These are phyloP conservation scores for Physcomitrium patens DNA, from an alignment of 225 moss, liverwort and hornwort genomes.

Conservation along the genomic window DNA sequence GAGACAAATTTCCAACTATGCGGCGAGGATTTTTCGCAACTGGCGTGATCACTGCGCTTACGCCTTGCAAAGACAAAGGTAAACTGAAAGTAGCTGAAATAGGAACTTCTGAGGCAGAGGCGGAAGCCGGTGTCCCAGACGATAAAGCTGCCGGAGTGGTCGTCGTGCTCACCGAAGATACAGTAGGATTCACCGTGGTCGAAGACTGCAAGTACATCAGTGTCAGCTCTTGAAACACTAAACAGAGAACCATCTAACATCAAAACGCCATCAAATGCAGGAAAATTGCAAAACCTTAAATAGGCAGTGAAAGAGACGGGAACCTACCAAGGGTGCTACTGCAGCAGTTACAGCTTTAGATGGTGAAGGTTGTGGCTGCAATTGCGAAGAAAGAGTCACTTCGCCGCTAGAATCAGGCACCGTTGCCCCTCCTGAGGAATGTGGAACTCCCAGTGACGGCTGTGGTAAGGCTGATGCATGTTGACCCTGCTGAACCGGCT, in stretches of 20 bases:
- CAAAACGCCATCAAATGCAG: not conserved
- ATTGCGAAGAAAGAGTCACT: constrained; percentile 35
- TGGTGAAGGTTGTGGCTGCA: constrained; percentile 39
- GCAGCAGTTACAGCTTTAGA: constrained; percentile 24
- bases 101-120: constrained; percentile 53
- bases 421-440: constrained; percentile 25
- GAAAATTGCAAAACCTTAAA: constrained; percentile 14
- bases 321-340: constrained; percentile 34
- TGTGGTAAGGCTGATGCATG: constrained; percentile 43
- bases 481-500: constrained; percentile 55
- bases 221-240: constrained; percentile 15
- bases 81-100: constrained; percentile 60
- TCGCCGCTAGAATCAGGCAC: constrained; percentile 40
- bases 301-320: constrained; percentile 29
- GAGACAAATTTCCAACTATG: constrained; percentile 47
- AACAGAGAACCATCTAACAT: not conserved
- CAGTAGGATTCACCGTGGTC: constrained; percentile 38
- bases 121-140: constrained; percentile 39
- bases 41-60: constrained; percentile 96
- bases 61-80: constrained; percentile 61
- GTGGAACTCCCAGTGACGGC: constrained; percentile 36
- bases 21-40: constrained; percentile 81
- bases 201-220: constrained; percentile 34
- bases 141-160: constrained; percentile 44
- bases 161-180: constrained; percentile 35